phyloP scores from a whole-genome alignment of 192 early-diverging fungal species.

The Phycomyces nitens region DNA sequence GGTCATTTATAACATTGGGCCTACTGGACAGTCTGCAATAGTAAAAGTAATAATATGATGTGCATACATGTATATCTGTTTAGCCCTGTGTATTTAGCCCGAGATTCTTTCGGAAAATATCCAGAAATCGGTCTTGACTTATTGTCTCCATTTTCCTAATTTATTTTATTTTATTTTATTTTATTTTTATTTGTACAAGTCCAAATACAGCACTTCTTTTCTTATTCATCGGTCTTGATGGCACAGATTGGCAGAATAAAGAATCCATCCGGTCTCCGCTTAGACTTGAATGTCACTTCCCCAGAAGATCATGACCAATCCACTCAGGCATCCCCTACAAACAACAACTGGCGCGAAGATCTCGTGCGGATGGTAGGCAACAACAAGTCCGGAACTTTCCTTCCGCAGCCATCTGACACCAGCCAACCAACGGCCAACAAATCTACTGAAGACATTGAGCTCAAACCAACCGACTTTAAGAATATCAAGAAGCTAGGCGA shows the following conservation, averaged over 20 bases:
- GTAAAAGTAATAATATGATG: no score
- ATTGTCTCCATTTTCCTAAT: no score
- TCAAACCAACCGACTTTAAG: constrained; percentile 67
- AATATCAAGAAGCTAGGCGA: constrained; percentile 81
- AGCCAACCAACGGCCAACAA: not conserved
- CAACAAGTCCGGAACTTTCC: not conserved
- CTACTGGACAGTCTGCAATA: no score
- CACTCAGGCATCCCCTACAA: constrained; percentile 10
- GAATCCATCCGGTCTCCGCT: constrained; percentile 2
- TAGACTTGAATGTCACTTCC: constrained; percentile 19
- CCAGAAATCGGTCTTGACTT: no score
- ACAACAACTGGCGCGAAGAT: constrained; percentile 30
- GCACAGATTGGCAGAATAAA: constrained; percentile 18
- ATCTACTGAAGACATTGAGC: constrained; percentile 11
- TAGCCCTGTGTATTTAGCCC: no score
- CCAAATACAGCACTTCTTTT: no score
- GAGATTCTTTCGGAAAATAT: no score
- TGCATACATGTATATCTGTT: no score
- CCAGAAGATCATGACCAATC: constrained; percentile 7
- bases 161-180: no score
- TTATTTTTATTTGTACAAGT: no score
- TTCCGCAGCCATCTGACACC: not conserved
- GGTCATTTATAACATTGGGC: no score
- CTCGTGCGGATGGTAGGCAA: constrained; percentile 26
- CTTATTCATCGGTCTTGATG: not conserved